Conservation (phyloP, 495 filamentous ascomycete genomes). For the Aspergillus heteromorphus region DNA sequence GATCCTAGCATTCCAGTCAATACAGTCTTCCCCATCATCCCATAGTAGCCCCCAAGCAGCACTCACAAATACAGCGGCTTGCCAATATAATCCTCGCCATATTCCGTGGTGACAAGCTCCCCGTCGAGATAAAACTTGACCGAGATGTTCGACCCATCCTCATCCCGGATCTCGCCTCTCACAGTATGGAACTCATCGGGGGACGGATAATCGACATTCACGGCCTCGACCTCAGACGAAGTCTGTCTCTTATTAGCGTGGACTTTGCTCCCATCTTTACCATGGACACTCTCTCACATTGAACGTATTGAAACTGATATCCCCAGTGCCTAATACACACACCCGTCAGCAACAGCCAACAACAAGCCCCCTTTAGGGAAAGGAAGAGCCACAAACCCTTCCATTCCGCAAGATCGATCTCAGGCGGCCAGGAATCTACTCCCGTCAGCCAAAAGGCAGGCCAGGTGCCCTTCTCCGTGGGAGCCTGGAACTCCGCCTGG, state of each 20-base stretch:
- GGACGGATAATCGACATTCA: slow-evolving; percentile 44
- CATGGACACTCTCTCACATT: slow-evolving; percentile 23
- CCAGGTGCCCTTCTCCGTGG: slow-evolving; percentile 50
- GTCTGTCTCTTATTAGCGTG: slow-evolving; percentile 17
- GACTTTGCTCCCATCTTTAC: neutral
- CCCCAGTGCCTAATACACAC: slow-evolving; percentile 37
- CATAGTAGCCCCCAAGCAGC: neutral
- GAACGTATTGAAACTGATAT: slow-evolving; percentile 59
- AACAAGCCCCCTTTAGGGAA: too few relatives aligned
- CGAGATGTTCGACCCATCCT: slow-evolving; percentile 48
- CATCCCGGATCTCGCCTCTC: slow-evolving; percentile 45
- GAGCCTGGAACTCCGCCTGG: slow-evolving; percentile 43
- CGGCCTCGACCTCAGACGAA: slow-evolving; percentile 38
- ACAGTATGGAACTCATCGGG: slow-evolving; percentile 47
- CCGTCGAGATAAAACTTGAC: slow-evolving; percentile 53
- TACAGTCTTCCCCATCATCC: too few relatives aligned
- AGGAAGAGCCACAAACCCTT: slow-evolving; percentile 23
- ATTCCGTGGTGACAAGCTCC: slow-evolving; percentile 42
- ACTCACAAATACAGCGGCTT: slow-evolving; percentile 32
- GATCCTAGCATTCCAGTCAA: slow-evolving; percentile 4
- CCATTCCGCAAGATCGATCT: slow-evolving; percentile 60
- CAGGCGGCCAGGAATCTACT: slow-evolving; percentile 52
- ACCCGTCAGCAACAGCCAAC: too few relatives aligned
- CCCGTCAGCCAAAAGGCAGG: slow-evolving; percentile 58
- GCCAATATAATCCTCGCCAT: slow-evolving; percentile 44